These are phyloP conservation scores for Acer negundo DNA, from an alignment of 345 rosid genomes.

Conservation along the genomic window DNA sequence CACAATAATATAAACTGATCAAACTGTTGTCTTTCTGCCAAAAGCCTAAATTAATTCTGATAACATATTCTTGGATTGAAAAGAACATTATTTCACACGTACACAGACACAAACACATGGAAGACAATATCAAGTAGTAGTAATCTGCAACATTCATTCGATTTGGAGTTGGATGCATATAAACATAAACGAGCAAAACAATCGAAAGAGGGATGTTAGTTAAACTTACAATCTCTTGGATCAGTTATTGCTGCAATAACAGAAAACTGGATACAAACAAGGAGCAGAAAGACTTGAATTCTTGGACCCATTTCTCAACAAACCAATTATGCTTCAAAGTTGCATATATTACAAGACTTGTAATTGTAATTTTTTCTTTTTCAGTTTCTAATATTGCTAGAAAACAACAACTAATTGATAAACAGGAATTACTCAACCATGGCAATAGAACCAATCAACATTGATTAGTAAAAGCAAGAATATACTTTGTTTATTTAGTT, in stretches of 20 bases:
- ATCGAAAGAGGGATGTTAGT: background rate
- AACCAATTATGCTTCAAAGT: background rate
- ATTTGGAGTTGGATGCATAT: background rate
- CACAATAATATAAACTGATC: background rate
- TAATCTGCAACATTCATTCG: background rate
- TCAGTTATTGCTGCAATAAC: constrained; percentile 13
- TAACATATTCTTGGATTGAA: background rate
- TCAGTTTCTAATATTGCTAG: background rate
- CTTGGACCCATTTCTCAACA: constrained; percentile 10
- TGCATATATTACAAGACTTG: background rate
- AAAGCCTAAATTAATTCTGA: background rate
- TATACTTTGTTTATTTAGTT: no score
- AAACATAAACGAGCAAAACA: background rate
- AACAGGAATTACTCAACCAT: background rate
- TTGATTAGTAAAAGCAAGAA: no score
- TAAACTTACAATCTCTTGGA: background rate
- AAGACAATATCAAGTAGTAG: background rate
- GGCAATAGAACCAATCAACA: background rate
- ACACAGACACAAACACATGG: background rate
- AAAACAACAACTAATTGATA: background rate
- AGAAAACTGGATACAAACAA: constrained; percentile 2
- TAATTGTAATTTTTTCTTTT: background rate
- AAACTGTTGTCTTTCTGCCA: background rate
- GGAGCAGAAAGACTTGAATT: background rate
- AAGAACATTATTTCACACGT: background rate